Conservation (phyloP, 306 rosid genomes). For the Macrotyloma uniflorum region DNA sequence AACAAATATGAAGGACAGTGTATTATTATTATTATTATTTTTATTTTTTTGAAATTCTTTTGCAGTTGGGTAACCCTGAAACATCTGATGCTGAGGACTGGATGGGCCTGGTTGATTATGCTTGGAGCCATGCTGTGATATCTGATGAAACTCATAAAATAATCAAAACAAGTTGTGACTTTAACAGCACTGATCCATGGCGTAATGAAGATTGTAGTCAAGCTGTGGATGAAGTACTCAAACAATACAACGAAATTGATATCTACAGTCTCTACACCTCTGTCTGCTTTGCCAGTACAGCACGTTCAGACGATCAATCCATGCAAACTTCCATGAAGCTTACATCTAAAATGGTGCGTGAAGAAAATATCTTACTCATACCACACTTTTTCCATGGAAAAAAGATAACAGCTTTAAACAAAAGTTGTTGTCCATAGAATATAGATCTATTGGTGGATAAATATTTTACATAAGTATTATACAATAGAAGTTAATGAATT, state of each 20-base stretch:
- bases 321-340: constrained; percentile 51
- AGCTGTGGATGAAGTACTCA: constrained; percentile 71
- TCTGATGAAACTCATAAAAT: constrained; percentile 86
- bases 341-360: constrained; percentile 61
- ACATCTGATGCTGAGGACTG: constrained; percentile 91
- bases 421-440: background rate
- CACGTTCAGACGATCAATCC: constrained; percentile 47
- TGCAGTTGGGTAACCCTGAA: constrained; percentile 87
- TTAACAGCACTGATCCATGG: constrained; percentile 77
- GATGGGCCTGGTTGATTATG: constrained; percentile 91
- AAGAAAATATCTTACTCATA: background rate
- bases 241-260: constrained; percentile 76
- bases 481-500: background rate
- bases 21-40: background rate
- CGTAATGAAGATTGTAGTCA: constrained; percentile 56
- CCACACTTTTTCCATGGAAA: background rate
- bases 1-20: constrained; percentile 19
- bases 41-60: background rate
- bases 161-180: constrained; percentile 66
- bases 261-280: constrained; percentile 93
- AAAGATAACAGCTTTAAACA: background rate
- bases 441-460: background rate
- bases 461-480: background rate
- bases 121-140: constrained; percentile 95
- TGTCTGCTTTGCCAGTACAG: constrained; percentile 61